phyloP scores from a whole-genome alignment of 148 eudicot species.

The Rhododendron griersonianum region DNA sequence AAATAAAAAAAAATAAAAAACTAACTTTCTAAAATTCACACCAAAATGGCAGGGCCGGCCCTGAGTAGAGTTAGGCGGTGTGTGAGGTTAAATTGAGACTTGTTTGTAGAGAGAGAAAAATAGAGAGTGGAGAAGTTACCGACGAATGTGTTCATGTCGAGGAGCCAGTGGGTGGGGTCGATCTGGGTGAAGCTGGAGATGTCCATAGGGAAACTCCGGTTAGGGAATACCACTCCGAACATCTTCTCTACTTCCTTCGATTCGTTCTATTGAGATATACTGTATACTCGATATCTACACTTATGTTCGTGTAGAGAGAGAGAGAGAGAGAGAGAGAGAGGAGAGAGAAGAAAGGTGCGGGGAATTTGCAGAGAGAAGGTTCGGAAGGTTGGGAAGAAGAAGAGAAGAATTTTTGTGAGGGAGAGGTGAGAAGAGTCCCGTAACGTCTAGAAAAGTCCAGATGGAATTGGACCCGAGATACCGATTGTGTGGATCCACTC shows the following conservation, averaged over 20 bases:
- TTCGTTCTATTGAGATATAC: neutral
- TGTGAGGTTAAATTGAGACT: neutral
- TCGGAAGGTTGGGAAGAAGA: neutral
- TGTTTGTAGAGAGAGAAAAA: neutral
- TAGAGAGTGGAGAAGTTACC: conserved; percentile 25
- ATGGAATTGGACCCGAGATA: no score
- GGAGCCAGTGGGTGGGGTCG: conserved; percentile 86
- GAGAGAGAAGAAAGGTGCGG: neutral
- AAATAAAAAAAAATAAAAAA: neutral
- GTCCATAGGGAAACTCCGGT: conserved; percentile 90
- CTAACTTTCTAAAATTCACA: neutral
- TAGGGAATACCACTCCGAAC: conserved; percentile 95
- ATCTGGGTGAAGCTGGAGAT: conserved; percentile 86
- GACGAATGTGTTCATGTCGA: conserved; percentile 90
- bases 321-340: neutral
- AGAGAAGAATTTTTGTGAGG: neutral
- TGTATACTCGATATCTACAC: neutral
- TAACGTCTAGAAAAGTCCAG: conserved; percentile 11
- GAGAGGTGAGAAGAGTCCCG: neutral
- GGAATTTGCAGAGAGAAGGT: neutral
- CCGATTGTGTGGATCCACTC: neutral
- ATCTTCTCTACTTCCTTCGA: conserved; percentile 16
- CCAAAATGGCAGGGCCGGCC: neutral
- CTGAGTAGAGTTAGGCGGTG: conserved; percentile 17
- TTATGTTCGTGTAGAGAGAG: neutral